These are phyloP conservation scores for Wickerhamiella nectarea DNA, from an alignment of 805 yeast species.

Conservation along the genomic window DNA sequence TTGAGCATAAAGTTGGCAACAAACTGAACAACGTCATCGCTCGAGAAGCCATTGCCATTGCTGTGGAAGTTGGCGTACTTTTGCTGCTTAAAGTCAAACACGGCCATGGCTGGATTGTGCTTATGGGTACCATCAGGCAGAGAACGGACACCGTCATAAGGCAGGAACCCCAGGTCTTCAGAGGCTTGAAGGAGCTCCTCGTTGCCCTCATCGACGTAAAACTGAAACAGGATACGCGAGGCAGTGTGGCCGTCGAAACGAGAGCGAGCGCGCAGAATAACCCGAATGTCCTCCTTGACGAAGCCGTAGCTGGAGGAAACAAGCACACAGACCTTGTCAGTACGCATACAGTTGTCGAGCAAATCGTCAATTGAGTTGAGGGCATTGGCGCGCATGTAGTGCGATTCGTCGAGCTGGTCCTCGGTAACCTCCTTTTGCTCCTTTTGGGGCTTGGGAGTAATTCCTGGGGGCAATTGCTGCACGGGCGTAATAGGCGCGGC, in stretches of 20 bases:
- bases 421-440: conserved; percentile 3
- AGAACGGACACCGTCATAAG: conserved; percentile 9
- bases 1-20: conserved; percentile 4
- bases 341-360: conserved; percentile 16
- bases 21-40: conserved; percentile 9
- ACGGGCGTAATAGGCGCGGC: conserved; percentile 2
- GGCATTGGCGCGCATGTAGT: conserved; percentile 9
- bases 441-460: conserved; percentile 9
- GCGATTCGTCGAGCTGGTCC: conserved; percentile 5
- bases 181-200: conserved; percentile 12
- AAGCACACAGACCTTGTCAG: conserved; percentile 14
- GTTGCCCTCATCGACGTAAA: conserved; percentile 11
- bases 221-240: conserved; percentile 13
- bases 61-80: not conserved
- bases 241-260: conserved; percentile 10
- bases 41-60: conserved; percentile 11
- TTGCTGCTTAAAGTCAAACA: conserved; percentile 13
- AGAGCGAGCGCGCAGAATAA: conserved; percentile 12
- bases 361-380: conserved; percentile 10
- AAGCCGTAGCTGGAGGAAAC: conserved; percentile 12
- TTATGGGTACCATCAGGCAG: not conserved
- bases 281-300: conserved; percentile 11
- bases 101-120: conserved; percentile 14
- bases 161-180: conserved; percentile 11
- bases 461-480: conserved; percentile 10